Conservation (phyloP, 257 asterid species). For the Cinchona pubescens region DNA sequence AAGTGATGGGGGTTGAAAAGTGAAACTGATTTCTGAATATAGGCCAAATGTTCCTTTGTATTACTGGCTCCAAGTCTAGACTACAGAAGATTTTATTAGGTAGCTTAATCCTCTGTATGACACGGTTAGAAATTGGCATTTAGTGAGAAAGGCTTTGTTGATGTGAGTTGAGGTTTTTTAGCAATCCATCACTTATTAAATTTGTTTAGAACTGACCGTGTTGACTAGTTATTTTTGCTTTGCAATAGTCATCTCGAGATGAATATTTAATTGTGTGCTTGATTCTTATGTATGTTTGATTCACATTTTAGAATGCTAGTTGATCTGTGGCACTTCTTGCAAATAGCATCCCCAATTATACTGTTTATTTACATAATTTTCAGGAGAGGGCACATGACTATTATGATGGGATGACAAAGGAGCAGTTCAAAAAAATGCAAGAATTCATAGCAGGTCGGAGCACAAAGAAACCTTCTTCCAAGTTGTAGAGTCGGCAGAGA, state of each 20-base stretch:
- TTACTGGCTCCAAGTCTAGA: not conserved
- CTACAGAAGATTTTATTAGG: not conserved
- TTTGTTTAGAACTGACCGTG: not conserved
- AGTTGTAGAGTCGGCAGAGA: constrained; percentile 36
- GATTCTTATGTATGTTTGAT: not conserved
- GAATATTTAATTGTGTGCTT: not conserved
- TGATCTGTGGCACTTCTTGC: not conserved
- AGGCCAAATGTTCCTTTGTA: no score
- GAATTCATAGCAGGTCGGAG: constrained; percentile 73
- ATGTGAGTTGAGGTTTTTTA: not conserved
- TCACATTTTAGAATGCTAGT: not conserved
- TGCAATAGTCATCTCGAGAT: not conserved
- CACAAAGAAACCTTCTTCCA: constrained; percentile 63
- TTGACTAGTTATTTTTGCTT: not conserved
- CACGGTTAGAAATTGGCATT: not conserved
- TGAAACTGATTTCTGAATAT: no score
- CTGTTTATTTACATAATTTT: constrained; percentile 5
- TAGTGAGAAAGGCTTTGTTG: not conserved
- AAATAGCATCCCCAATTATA: not conserved
- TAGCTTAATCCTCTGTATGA: not conserved
- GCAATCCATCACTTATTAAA: no score
- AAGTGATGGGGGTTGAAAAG: no score
- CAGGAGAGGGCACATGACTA: constrained; percentile 90
- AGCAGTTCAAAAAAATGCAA: constrained; percentile 90
- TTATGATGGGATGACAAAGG: constrained; percentile 79